These are phyloP conservation scores for Blastocystis sp. DNA, from an alignment of 352 stramenopile species.

Conservation along the genomic window DNA sequence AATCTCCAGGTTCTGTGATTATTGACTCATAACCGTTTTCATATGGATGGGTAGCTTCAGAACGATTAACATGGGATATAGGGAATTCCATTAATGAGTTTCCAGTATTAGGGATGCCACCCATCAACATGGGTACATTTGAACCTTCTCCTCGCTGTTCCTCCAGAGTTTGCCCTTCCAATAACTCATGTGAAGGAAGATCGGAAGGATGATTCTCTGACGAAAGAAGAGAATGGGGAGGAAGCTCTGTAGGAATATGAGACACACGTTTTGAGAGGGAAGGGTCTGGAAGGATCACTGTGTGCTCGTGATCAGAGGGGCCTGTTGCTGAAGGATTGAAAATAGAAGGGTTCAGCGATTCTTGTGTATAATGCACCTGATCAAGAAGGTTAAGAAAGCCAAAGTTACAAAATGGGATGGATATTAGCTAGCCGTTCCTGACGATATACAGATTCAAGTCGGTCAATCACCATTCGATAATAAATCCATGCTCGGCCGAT, in stretches of 20 bases:
- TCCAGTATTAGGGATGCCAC: background rate
- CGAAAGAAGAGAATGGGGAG: background rate
- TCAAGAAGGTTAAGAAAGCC: background rate
- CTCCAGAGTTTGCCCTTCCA: background rate
- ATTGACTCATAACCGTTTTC: background rate
- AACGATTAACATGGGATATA: background rate
- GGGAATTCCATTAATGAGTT: background rate
- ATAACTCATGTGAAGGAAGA: background rate
- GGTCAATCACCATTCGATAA: constrained; percentile 34
- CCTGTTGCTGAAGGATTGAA: too few species aligned
- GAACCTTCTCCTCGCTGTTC: background rate
- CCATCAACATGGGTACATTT: background rate
- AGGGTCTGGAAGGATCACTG: too few species aligned
- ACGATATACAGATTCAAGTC: constrained; percentile 3
- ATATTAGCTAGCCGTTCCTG: constrained; percentile 9
- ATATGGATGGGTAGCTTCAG: background rate
- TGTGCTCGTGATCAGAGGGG: too few species aligned
- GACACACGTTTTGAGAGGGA: background rate
- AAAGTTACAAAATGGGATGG: background rate
- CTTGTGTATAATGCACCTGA: too few species aligned
- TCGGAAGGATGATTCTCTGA: background rate
- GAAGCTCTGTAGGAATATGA: background rate
- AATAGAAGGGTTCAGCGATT: too few species aligned
- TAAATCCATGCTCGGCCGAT: background rate
- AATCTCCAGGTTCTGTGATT: background rate